phyloP scores from a whole-genome alignment of 345 rosid genomes.

The Camelina hispida region DNA sequence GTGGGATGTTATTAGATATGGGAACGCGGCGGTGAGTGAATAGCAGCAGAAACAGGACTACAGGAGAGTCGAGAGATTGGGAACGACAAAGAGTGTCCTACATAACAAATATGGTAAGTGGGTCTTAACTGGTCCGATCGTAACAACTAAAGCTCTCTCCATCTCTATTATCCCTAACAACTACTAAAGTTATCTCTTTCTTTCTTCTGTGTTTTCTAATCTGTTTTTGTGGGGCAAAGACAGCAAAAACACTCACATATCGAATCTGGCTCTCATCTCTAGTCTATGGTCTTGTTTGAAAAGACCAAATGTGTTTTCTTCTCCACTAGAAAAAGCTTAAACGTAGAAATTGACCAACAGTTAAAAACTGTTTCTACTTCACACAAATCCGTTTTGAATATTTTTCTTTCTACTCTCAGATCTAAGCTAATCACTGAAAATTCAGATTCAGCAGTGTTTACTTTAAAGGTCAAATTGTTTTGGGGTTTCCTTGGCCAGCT shows the following conservation, averaged over 20 bases:
- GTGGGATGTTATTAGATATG: neutral
- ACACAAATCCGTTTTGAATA: neutral
- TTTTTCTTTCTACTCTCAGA: neutral
- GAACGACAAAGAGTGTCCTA: conserved; percentile 41
- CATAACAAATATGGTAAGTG: conserved; percentile 40
- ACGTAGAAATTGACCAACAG: neutral
- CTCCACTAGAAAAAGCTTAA: neutral
- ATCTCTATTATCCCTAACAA: conserved; percentile 34
- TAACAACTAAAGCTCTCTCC: conserved; percentile 48
- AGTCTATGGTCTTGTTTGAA: conserved; percentile 24
- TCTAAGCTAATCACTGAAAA: neutral
- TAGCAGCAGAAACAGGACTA: conserved; percentile 30
- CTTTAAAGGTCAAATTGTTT: conserved; percentile 13
- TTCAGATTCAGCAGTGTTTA: neutral
- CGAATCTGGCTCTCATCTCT: neutral
- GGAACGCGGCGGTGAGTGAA: conserved; percentile 29
- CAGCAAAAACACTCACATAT: conserved; percentile 11
- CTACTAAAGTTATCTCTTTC: neutral
- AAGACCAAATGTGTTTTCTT: conserved; percentile 13
- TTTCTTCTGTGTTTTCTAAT: conserved; percentile 20
- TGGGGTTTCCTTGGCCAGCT: conserved; percentile 24
- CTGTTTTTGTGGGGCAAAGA: conserved; percentile 28
- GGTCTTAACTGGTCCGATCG: conserved; percentile 42
- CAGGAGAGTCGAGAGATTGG: conserved; percentile 6
- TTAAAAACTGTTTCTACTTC: neutral